Percentiles rank a stretch among this genome's conserved stretches.
Conservation (phyloP, 345 rosid species). For the Clausena lansium region DNA sequence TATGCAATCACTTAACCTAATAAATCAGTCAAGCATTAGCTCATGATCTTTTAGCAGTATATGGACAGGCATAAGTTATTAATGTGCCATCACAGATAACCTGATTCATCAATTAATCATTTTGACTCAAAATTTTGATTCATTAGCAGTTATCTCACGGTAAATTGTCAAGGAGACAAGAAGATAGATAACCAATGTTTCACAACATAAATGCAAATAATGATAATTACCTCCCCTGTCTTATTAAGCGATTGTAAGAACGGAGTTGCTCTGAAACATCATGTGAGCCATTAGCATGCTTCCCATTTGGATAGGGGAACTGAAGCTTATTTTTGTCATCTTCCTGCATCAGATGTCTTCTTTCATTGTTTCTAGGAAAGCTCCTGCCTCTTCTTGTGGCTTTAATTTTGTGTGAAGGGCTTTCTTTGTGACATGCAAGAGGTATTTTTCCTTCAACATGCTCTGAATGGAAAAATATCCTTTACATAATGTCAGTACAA, state of each 20-base stretch:
- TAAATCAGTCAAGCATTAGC: constrained; percentile 18
- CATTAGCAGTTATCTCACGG: background rate
- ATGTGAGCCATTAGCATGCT: constrained; percentile 30
- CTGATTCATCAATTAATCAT: background rate
- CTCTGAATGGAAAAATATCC: constrained; percentile 36
- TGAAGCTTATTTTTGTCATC: constrained; percentile 31
- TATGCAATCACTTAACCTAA: constrained; percentile 72
- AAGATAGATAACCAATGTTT: background rate
- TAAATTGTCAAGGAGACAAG: background rate
- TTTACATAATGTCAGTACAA: constrained; percentile 22
- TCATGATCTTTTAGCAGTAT: constrained; percentile 9
- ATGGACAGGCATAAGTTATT: background rate
- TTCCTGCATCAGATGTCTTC: constrained; percentile 33
- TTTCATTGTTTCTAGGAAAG: constrained; percentile 32
- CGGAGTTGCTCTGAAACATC: constrained; percentile 32
- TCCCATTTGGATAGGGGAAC: constrained; percentile 32
- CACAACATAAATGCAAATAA: constrained; percentile 9
- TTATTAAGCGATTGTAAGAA: constrained; percentile 55
- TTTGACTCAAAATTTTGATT: background rate
- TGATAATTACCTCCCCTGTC: constrained; percentile 64
- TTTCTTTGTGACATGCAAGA: constrained; percentile 32
- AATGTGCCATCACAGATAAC: constrained; percentile 7
- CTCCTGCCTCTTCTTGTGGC: constrained; percentile 31
- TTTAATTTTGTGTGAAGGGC: constrained; percentile 32
- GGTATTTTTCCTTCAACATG: constrained; percentile 31